Conservation (phyloP, 257 asterid species). For the Gardenia jasminoides region DNA sequence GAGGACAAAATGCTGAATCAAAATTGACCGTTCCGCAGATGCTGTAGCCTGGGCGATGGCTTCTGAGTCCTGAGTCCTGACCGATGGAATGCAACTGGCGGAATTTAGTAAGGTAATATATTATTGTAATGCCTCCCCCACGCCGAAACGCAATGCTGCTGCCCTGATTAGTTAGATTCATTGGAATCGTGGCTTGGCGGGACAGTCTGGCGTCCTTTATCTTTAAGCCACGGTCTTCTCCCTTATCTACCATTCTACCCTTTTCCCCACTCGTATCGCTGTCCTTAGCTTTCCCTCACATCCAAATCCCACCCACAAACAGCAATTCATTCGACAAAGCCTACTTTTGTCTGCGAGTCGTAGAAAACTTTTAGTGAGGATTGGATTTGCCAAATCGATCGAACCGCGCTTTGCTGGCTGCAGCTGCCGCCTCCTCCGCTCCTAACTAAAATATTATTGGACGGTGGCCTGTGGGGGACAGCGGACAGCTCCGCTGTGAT, state of each 20-base stretch:
- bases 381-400: too few species aligned
- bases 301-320: background rate
- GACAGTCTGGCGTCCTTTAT: conserved; percentile 56
- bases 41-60: background rate
- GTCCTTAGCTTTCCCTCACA: background rate
- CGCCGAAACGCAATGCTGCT: too few species aligned
- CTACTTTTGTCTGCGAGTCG: background rate
- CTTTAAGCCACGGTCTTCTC: conserved; percentile 22
- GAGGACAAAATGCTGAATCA: background rate
- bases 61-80: background rate
- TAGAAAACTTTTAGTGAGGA: too few species aligned
- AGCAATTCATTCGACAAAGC: conserved; percentile 5
- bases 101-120: too few species aligned
- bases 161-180: background rate
- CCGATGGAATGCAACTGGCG: conserved; percentile 5
- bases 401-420: background rate
- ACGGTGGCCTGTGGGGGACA: too few species aligned
- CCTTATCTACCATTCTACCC: conserved; percentile 41
- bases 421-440: too few species aligned
- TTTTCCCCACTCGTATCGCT: background rate
- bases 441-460: too few species aligned
- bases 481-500: too few species aligned
- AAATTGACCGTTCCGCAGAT: background rate
- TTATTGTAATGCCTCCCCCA: too few species aligned
- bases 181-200: conserved; percentile 37